Percentiles rank a stretch among this genome's conserved stretches.
Conservation (phyloP, 2,329 filamentous ascomycete genomes). For the Chalara sp. region DNA sequence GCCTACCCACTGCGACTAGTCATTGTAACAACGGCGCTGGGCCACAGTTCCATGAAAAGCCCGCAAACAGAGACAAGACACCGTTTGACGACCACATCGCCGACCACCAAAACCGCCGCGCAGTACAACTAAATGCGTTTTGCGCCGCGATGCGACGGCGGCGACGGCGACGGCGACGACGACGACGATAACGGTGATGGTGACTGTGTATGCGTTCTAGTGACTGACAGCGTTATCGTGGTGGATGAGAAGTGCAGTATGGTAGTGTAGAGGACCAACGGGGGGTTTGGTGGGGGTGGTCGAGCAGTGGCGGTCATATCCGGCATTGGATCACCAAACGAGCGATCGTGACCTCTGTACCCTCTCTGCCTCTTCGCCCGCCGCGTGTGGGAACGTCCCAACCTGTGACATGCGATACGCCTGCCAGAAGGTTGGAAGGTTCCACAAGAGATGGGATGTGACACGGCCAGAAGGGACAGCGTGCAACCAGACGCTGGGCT, state of each 20-base stretch:
- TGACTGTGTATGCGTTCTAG: slow-evolving; percentile 22
- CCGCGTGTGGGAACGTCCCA: no score
- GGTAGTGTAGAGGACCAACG: no score
- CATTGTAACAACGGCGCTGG: slow-evolving; percentile 16
- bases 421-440: slow-evolving; percentile 1
- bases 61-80: slow-evolving; percentile 17
- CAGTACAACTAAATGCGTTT: slow-evolving; percentile 11
- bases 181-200: no score
- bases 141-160: slow-evolving; percentile 19
- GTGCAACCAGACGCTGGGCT: neutral
- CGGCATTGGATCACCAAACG: slow-evolving; percentile 21
- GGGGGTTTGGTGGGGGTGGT: no score
- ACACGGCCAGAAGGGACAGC: slow-evolving; percentile 4
- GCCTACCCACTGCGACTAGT: slow-evolving; percentile 8
- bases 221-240: slow-evolving; percentile 11
- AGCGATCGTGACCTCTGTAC: slow-evolving; percentile 19
- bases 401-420: no score
- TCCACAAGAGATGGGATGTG: slow-evolving; percentile 16
- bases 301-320: slow-evolving; percentile 15
- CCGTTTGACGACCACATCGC: slow-evolving; percentile 17
- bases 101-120: slow-evolving; percentile 3
- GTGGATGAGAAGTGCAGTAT: no score
- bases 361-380: no score
- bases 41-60: slow-evolving; percentile 5
- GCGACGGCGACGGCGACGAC: slow-evolving; percentile 16